Base-by-base conservation (phyloP, 441 rosid species). In the Pelargonium cotyledonis region DNA sequence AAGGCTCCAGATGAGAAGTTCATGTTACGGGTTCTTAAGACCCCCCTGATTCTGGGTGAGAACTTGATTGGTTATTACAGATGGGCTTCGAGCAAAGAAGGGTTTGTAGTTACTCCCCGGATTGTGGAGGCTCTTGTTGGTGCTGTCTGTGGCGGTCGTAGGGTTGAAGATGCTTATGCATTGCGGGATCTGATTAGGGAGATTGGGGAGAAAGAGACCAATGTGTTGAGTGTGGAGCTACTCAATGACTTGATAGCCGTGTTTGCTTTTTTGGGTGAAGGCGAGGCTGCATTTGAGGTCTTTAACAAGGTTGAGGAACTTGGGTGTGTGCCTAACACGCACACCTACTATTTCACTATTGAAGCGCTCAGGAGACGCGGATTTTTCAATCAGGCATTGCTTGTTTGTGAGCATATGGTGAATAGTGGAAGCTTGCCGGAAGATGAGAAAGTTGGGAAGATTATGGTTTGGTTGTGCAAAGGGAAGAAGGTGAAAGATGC, bases 171-270 rank as follows among this genome's bases (percentile, higher is more conserved):
- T 70, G 91, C 80, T 0, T 86, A 84, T 73, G 75, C 70, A 26
- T 70, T 92, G 81, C 88, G 97, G 97, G 96, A 89, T 80, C 73
- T 88, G 75, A 66, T 91, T 70, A 75, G 72, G 79, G 91, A 85
- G 75, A 79, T 84, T 69, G 85, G 85, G 26, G 79, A 72, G 73
- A 71, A 79, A 71, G 75, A 78, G 19, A 71, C 71, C 23, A 57
- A 19, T 55, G 71, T 76, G 60, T 68, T 93, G 77, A 85, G 77
- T 77, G 68, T 68, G 26, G 85, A 72, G 74, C 80, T 73, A 70
- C 76, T 93, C 68, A 89, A 91, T 71, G 81, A 71, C 21, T 63
- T 89, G 82, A 84, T 93, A 46, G 85, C 86, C 26, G 62, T 80
- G 44, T 82, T 91, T 49, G 88, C 89, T 0, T 85, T 78, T 77